These are phyloP conservation scores for Lasiosphaeria ovina DNA, from an alignment of 495 filamentous ascomycete genomes.

Conservation along the genomic window DNA sequence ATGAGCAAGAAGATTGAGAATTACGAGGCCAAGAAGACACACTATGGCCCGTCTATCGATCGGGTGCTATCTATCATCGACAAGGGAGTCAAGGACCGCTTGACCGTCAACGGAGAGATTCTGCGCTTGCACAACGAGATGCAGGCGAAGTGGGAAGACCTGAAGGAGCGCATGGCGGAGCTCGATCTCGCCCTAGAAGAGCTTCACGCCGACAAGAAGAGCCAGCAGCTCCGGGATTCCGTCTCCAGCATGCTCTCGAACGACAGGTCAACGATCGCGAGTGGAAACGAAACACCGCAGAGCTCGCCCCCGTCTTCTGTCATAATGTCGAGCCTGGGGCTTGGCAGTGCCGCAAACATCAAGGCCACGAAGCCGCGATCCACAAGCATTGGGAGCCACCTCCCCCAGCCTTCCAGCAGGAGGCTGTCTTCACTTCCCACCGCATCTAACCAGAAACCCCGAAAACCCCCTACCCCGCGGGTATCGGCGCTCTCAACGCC, in stretches of 20 bases:
- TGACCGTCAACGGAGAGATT: constrained; percentile 95
- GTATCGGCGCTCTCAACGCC: constrained; percentile 43
- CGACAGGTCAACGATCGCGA: constrained; percentile 73
- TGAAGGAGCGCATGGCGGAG: constrained; percentile 72
- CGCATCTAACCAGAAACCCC: constrained; percentile 21
- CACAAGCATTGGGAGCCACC: constrained; percentile 35
- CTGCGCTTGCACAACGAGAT: constrained; percentile 79
- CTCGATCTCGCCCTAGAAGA: constrained; percentile 75
- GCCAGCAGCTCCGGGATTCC: constrained; percentile 83
- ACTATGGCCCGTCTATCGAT: constrained; percentile 94
- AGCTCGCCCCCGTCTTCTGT: constrained; percentile 92
- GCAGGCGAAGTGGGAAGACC: constrained; percentile 69
- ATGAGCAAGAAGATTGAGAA: constrained; percentile 81
- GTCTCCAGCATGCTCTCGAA: constrained; percentile 88
- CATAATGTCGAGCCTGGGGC: constrained; percentile 59
- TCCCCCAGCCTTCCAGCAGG: constrained; percentile 42
- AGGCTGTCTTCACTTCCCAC: constrained; percentile 33
- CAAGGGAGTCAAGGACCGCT: constrained; percentile 82
- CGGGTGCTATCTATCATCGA: constrained; percentile 87
- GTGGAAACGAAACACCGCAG: constrained; percentile 73
- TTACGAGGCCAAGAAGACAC: constrained; percentile 91
- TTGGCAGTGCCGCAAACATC: constrained; percentile 40
- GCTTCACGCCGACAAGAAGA: constrained; percentile 59
- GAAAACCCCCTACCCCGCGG: constrained; percentile 33
- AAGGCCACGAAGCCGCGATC: constrained; percentile 44